These are phyloP conservation scores for Apiospora malaysiana DNA, from an alignment of 2,329 filamentous ascomycete species.

Conservation along the genomic window DNA sequence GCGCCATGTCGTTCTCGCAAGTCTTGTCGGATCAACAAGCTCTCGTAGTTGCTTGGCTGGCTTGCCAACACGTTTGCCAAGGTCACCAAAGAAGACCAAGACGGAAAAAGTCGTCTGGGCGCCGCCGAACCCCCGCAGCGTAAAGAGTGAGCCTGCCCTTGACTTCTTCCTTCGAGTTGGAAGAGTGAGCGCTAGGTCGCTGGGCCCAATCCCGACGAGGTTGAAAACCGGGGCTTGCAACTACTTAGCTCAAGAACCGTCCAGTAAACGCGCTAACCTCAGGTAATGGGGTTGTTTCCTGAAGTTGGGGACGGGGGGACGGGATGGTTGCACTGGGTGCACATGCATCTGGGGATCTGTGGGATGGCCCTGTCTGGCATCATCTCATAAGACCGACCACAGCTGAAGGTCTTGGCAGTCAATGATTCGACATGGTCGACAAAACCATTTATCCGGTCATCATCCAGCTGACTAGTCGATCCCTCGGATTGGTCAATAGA, in stretches of 20 bases:
- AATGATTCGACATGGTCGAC: neutral
- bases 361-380: neutral
- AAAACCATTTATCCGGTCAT: neutral
- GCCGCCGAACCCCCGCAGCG: neutral
- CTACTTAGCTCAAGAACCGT: neutral
- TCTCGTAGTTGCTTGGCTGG: neutral
- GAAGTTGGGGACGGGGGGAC: neutral
- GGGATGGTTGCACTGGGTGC: neutral
- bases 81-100: neutral
- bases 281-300: no score
- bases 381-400: neutral
- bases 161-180: neutral
- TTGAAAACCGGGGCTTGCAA: neutral
- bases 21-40: neutral
- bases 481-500: neutral
- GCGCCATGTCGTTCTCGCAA: neutral
- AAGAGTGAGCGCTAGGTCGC: neutral
- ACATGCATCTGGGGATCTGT: neutral
- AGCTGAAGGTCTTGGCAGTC: neutral
- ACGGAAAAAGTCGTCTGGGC: slow-evolving; percentile 5
- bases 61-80: slow-evolving; percentile 4
- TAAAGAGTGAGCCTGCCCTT: neutral
- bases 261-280: neutral
- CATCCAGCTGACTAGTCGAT: neutral
- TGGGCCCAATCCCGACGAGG: neutral